A percentile compares a stretch with the other conserved stretches of the same genome.
These are phyloP conservation scores for Harringtonia aguacate DNA, from an alignment of 2,329 filamentous ascomycete genomes.

Conservation along the genomic window DNA sequence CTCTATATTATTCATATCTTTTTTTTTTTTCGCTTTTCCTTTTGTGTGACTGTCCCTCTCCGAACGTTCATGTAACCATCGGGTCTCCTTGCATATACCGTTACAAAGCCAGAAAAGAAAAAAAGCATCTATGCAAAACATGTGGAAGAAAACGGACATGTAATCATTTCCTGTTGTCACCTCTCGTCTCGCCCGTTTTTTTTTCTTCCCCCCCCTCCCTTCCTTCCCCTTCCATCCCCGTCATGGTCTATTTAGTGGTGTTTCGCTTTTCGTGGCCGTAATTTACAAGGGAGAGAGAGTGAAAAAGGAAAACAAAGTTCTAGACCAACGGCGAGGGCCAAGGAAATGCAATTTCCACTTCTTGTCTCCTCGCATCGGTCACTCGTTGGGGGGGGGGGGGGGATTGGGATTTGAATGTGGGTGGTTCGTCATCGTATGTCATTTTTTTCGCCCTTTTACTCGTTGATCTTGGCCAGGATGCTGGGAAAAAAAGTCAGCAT, in stretches of 20 bases:
- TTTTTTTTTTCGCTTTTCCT: slow-evolving; percentile 11
- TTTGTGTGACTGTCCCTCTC: not conserved
- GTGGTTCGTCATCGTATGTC: slow-evolving; percentile 4
- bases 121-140: too few species aligned
- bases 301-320: not conserved
- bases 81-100: not conserved
- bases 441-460: slow-evolving; percentile 41
- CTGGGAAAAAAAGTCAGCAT: slow-evolving; percentile 31
- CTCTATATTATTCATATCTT: not conserved
- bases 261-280: not conserved
- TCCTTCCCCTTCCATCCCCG: not conserved
- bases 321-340: too few species aligned
- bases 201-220: too few species aligned
- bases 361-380: too few species aligned
- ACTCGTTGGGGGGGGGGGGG: too few species aligned
- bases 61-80: not conserved
- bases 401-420: not conserved
- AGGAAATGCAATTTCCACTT: not conserved
- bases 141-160: too few species aligned
- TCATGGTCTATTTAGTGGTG: not conserved
- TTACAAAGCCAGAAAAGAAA: too few species aligned
- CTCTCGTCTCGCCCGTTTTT: too few species aligned
- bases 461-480: slow-evolving; percentile 97
- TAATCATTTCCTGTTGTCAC: too few species aligned
- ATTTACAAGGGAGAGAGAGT: not conserved